Base-by-base conservation (phyloP, 306 rosid species). In the Dalbergia cochinchinensis region DNA sequence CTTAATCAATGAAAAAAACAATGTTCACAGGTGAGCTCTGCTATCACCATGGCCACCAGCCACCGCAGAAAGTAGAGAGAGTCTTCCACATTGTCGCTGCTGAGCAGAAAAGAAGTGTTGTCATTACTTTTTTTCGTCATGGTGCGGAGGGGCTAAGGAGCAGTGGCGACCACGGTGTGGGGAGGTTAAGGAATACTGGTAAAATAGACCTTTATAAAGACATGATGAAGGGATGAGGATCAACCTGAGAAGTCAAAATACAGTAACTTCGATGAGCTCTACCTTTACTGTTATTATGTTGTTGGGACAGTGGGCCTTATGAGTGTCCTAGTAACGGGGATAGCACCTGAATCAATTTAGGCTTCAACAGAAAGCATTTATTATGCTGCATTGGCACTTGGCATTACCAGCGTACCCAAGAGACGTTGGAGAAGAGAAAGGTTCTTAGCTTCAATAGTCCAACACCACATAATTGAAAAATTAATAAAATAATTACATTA, bases 381-480 rank as follows among this genome's bases (percentile, higher is more conserved):
- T n/a, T n/a, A n/a, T n/a, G n/a, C n/a, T n/a, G n/a, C n/a, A n/a
- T n/a, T n/a, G n/a, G n/a, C n/a, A n/a, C n/a, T n/a, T n/a, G n/a
- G 97, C 99, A 35, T 94, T 84, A 94, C 99, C 45, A 94, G 91
- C 86, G 92, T 94, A 50, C 96, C 92, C 69, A 86, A 86, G 99
- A 89, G 97, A 94, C 60, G 99, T 94, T 26, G 97, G 99, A 84
- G 99, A 94, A 89, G 99, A 94, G 99, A 92, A 88, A 84, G 97
- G 6, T 77, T 85, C 79, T 75, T 71, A 35, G 54, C 47, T 7
- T 75, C 31, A 26, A 26, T 26, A 26, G 31, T 61, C 16, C 62
- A 34, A 57, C 19, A 16, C 15, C 60, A 61, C 37, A 47, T 12
- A 35, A 31, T 7, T 20, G 37, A 54, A 45, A 8, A 42, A 42